A percentile compares a stretch with the other conserved stretches of the same genome.
Evolutionary conservation across 768 basidiomycete genomes (phyloP).

Genomic region (Mycena galopus): DNA sequence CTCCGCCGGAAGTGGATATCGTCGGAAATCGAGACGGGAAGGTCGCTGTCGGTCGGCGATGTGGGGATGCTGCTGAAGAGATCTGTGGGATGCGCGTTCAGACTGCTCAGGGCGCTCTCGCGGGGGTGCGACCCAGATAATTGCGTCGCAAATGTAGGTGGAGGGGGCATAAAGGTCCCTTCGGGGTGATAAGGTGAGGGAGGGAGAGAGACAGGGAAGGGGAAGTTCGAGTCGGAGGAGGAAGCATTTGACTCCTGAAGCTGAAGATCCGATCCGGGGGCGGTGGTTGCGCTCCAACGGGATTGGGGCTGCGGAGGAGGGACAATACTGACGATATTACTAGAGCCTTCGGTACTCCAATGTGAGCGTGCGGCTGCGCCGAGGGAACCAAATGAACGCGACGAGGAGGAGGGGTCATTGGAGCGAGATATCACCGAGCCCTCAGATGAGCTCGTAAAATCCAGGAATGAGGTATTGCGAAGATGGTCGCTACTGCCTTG

Average conservation of each 20-base stretch:
- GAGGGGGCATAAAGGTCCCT: slow-evolving; percentile 40
- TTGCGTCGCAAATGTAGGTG: slow-evolving; percentile 15
- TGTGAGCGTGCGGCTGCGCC: slow-evolving; percentile 13
- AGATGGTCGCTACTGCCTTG: slow-evolving; percentile 27
- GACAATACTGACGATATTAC: slow-evolving; percentile 35
- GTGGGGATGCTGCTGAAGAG: slow-evolving; percentile 45
- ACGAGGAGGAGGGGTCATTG: slow-evolving; percentile 36
- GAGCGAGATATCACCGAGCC: slow-evolving; percentile 45
- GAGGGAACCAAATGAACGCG: slow-evolving; percentile 29
- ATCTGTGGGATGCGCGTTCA: slow-evolving; percentile 50
- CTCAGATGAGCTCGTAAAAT: slow-evolving; percentile 51
- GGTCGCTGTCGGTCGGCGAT: slow-evolving; percentile 67
- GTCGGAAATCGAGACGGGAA: slow-evolving; percentile 69
- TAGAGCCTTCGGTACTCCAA: slow-evolving; percentile 31
- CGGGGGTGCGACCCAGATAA: slow-evolving; percentile 1
- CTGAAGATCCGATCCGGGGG: slow-evolving; percentile 40
- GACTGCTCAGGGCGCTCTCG: slow-evolving; percentile 40
- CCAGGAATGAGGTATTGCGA: slow-evolving; percentile 52
- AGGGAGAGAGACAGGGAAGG: slow-evolving; percentile 61
- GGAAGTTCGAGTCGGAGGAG: slow-evolving; percentile 52
- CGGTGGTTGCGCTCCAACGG: slow-evolving; percentile 59
- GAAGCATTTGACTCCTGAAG: slow-evolving; percentile 35
- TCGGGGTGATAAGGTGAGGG: slow-evolving; percentile 54
- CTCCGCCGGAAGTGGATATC: slow-evolving; percentile 65
- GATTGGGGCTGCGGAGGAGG: slow-evolving; percentile 45